Conservation (phyloP, 2,329 filamentous ascomycete species). For the Sporothrix pallida region DNA sequence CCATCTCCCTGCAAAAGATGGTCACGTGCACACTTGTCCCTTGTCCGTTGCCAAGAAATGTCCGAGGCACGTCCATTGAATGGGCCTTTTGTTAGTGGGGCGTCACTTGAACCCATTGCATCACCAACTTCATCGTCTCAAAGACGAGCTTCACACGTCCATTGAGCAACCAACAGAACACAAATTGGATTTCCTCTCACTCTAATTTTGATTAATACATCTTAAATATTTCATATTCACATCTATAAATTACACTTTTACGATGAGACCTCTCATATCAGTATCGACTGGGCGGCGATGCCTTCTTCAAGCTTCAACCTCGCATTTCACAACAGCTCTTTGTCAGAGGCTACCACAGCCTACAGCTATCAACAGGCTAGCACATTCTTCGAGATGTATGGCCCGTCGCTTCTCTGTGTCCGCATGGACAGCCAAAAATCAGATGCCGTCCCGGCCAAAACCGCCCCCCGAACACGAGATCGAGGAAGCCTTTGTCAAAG, state of each 20-base stretch:
- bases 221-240: too few species aligned
- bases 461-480: constrained; percentile 79
- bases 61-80: not conserved
- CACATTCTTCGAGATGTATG: too few species aligned
- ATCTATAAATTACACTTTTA: too few species aligned
- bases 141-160: not conserved
- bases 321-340: not conserved
- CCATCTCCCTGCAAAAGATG: not conserved
- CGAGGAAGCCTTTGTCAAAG: constrained; percentile 85
- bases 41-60: not conserved
- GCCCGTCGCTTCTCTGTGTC: not conserved
- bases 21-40: not conserved
- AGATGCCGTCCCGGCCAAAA: constrained; percentile 74
- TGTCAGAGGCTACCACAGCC: not conserved
- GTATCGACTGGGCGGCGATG: not conserved
- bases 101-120: not conserved
- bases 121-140: not conserved
- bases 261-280: not conserved
- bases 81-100: constrained; percentile 6
- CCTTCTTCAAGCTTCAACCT: not conserved
- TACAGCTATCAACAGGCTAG: too few species aligned
- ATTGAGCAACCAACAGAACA: not conserved
- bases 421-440: not conserved
- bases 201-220: too few species aligned
- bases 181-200: too few species aligned